Evolutionary conservation across 768 basidiomycete genomes (phyloP).

Genomic region (Hemileccinum rubropunctum): DNA sequence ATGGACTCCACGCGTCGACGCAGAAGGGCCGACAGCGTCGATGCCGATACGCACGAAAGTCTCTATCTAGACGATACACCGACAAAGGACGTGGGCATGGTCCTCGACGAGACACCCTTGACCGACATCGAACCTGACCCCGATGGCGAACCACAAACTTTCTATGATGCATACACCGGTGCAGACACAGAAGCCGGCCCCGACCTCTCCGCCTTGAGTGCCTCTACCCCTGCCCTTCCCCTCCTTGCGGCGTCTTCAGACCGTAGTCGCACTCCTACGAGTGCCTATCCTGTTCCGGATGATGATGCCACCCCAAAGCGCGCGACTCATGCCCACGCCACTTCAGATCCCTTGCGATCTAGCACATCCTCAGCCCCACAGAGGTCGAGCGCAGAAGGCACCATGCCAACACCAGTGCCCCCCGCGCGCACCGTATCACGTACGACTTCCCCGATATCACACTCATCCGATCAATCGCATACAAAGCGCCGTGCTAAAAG

Average conservation of each 20-base stretch:
- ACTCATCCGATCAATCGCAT: conserved; percentile 32
- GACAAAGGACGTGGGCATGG: conserved; percentile 45
- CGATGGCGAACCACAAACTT: conserved; percentile 39
- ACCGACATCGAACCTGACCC: conserved; percentile 67
- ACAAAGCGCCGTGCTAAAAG: conserved; percentile 46
- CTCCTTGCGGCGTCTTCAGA: conserved; percentile 25
- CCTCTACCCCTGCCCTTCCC: no score
- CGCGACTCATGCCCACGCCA: conserved; percentile 36
- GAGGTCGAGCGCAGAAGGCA: conserved; percentile 40
- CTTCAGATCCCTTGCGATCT: conserved; percentile 46
- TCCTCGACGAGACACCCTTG: conserved; percentile 72
- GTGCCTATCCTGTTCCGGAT: conserved; percentile 33
- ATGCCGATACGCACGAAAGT: conserved; percentile 56
- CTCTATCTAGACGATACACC: conserved; percentile 65
- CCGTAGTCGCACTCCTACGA: conserved; percentile 45
- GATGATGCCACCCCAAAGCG: conserved; percentile 42
- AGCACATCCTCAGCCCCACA: conserved; percentile 40
- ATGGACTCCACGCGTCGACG: conserved; percentile 33
- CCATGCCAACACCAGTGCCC: conserved; percentile 29
- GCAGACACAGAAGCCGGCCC: conserved; percentile 15
- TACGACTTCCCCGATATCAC: conserved; percentile 31
- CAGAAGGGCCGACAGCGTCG: conserved; percentile 67
- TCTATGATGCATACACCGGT: conserved; percentile 36
- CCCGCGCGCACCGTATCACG: conserved; percentile 18
- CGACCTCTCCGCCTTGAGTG: conserved; percentile 21